Base-by-base conservation (phyloP, 495 filamentous ascomycete genomes). In the Hyaloscypha variabilis region DNA sequence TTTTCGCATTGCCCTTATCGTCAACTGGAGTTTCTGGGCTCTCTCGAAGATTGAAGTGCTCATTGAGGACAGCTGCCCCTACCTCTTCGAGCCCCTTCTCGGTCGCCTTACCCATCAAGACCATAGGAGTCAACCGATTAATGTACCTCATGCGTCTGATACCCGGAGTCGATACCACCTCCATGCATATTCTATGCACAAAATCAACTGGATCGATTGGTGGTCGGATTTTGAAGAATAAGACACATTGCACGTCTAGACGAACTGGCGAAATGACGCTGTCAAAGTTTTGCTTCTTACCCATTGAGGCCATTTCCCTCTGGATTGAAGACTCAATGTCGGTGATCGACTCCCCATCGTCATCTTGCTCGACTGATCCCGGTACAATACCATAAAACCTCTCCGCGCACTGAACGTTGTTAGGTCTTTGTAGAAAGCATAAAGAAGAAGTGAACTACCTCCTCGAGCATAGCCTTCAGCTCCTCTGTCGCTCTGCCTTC, bases 291-390 rank as follows among this genome's bases (percentile, higher is more conserved):
- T 76, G 78, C 55, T 85, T 79, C 46, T 86, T 62, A 25, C 72
- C 73, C 64, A 96, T 78, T 0, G 78, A 84, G 14, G 82, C 85
- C 8, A 97, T 76, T 76, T 97, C 95, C 69, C 86, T 90, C 75
- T 84, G 77, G 67, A 97, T 96, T 50, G 91, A 87, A 0, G 86
- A 83, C 70, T 97, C 95, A 71, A 99, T 95, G 67, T 96, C 92
- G 36, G 81, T 79, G 17, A 25, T 34, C 2, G 73, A 72, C 3
- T 75, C 77, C 2, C 77, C 77, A 1, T 74, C 70, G 8, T 64
- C 64, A 39, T 68, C 65, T 0, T 70, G 78, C 24, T 80, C 83
- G 19, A 77, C 76, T 46, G 39, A 19, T 10, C 31, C 31, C 10
- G 53, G 56, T 24, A 77, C 76, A 69, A 82, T 77, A 63, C 76